Conservation (phyloP, 179 eudicot species). For the Nepenthes alata region DNA sequence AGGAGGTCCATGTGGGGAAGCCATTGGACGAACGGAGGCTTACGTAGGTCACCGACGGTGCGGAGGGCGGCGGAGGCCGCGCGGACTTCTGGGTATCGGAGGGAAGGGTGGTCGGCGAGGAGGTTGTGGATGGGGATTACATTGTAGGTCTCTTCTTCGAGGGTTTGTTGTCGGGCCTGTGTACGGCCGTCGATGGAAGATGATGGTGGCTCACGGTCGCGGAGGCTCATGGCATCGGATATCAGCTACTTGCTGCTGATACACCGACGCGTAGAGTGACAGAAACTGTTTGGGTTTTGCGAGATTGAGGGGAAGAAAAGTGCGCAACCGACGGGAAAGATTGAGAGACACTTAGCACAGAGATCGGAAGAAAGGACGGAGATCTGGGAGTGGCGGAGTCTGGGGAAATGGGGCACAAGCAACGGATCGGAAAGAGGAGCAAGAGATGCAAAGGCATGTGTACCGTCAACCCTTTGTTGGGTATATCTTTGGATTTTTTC, state of each 20-base stretch:
- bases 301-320: no score
- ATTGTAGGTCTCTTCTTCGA: constrained; percentile 37
- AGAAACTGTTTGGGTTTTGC: no score
- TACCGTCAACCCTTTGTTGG: no score
- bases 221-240: constrained; percentile 10
- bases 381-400: no score
- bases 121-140: constrained; percentile 87
- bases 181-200: neutral
- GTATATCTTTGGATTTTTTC: no score
- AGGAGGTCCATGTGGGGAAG: constrained; percentile 56
- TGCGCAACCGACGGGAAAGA: no score
- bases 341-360: no score
- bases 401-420: no score
- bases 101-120: constrained; percentile 82
- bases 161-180: neutral
- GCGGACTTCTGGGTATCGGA: constrained; percentile 80
- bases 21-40: constrained; percentile 55
- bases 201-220: neutral
- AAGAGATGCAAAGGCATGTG: no score
- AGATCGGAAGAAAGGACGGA: no score
- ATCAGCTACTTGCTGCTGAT: neutral
- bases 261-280: no score
- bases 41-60: constrained; percentile 63
- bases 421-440: no score
- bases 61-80: constrained; percentile 74